Base-by-base conservation (phyloP, 495 filamentous ascomycete genomes). In the Lophiotrema nucula region DNA sequence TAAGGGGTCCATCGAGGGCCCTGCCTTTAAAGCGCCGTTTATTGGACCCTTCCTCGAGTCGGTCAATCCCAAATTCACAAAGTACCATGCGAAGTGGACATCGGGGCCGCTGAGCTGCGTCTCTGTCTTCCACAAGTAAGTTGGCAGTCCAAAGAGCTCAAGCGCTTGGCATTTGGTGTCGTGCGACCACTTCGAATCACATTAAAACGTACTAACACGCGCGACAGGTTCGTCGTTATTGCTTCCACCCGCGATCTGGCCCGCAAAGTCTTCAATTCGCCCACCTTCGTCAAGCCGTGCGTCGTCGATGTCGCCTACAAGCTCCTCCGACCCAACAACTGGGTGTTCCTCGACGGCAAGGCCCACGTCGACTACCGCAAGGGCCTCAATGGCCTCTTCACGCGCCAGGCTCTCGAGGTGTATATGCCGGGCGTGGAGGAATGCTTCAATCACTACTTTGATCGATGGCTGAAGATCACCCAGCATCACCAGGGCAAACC, bases 91-190 rank as follows among this genome's bases (percentile, higher is more conserved):
- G 26, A 96, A 98, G 81, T 98, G 92, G 92, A 68, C 83, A 65
- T 93, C 89, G 70, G 93, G 88, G 13, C 83, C 85, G 12, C 79
- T 98, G 66, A 96, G 92, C 76, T 98, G 93, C 74, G 92, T 98
- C 56, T 96, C 90, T 12, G 91, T 98, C 58, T 98, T 98, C 77
- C 93, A 98, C 82, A 98, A 98, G 92, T 96, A 82, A 67, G 89
- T 67, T n/a, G n/a, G n/a, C n/a, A n/a, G n/a, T n/a, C n/a, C n/a
- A n/a, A n/a, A n/a, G n/a, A n/a, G n/a, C n/a, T n/a, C n/a, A n/a
- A n/a, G n/a, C n/a, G n/a, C n/a, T n/a, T n/a, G n/a, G n/a, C n/a
- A n/a, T n/a, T n/a, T n/a, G n/a, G n/a, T n/a, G n/a, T n/a, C n/a
- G n/a, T n/a, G n/a, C n/a, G n/a, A n/a, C n/a, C n/a, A n/a, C n/a